Conservation (phyloP, 176 grass and related monocot species). For the Alopecurus myosuroides region DNA sequence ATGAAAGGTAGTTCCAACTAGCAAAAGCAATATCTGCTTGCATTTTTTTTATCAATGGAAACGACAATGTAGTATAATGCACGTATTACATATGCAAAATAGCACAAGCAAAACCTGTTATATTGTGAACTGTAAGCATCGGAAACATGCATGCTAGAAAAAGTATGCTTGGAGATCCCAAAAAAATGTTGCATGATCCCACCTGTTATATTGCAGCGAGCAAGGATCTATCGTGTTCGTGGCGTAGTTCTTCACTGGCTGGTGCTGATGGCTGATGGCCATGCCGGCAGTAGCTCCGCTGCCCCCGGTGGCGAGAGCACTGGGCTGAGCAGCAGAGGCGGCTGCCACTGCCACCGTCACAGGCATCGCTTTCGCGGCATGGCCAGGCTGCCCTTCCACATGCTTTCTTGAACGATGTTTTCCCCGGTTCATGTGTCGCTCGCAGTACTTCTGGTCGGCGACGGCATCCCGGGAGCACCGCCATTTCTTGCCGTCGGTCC, state of each 20-base stretch:
- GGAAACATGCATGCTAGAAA: neutral
- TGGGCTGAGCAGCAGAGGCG: conserved; percentile 36
- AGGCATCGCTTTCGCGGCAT: conserved; percentile 77
- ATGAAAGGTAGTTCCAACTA: neutral
- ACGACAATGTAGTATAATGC: neutral
- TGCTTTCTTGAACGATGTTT: conserved; percentile 99
- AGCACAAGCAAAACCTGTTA: neutral
- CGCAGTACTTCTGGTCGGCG: conserved; percentile 97
- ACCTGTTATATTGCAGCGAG: conserved; percentile 53
- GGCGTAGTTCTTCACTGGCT: conserved; percentile 40
- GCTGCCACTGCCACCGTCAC: conserved; percentile 31
- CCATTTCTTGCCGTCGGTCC: conserved; percentile 99
- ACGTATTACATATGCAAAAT: neutral
- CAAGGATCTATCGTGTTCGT: conserved; percentile 28
- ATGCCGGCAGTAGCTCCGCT: conserved; percentile 28
- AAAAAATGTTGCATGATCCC: neutral
- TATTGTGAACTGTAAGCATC: neutral
- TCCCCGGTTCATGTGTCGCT: conserved; percentile 97
- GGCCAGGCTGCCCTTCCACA: conserved; percentile 96
- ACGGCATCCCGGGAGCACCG: conserved; percentile 98
- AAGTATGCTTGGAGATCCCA: neutral
- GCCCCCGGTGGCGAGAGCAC: conserved; percentile 31
- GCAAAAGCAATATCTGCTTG: neutral
- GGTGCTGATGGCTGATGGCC: conserved; percentile 22
- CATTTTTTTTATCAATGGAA: neutral